Conservation (phyloP, 805 yeast genomes). For the Debaryomyces maramus region DNA sequence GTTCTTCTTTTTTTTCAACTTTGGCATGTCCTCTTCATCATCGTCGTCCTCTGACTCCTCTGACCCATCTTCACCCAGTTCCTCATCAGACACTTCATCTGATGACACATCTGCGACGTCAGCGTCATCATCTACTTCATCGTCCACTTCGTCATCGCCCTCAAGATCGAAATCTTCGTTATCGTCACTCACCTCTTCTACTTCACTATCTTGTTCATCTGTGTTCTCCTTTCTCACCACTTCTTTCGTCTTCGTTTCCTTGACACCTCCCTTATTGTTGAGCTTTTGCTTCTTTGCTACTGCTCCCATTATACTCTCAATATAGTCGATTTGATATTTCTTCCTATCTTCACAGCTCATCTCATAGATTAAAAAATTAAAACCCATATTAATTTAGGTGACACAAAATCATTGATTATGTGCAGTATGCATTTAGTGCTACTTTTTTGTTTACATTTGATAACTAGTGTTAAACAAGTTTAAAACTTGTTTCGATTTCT, state of each 20-base stretch:
- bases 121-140: slow-evolving; percentile 24
- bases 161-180: slow-evolving; percentile 16
- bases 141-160: slow-evolving; percentile 16
- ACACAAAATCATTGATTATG: background rate
- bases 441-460: background rate
- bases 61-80: slow-evolving; percentile 12
- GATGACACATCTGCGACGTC: slow-evolving; percentile 23
- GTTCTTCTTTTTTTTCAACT: slow-evolving; percentile 56
- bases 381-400: background rate
- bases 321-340: too few species aligned
- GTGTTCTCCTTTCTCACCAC: slow-evolving; percentile 9
- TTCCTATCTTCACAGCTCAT: background rate
- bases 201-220: slow-evolving; percentile 25
- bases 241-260: slow-evolving; percentile 1
- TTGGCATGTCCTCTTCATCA: slow-evolving; percentile 42
- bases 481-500: background rate
- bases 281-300: slow-evolving; percentile 24
- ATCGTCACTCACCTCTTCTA: slow-evolving; percentile 18
- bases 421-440: too few species aligned
- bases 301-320: slow-evolving; percentile 15
- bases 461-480: background rate
- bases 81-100: slow-evolving; percentile 13
- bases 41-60: slow-evolving; percentile 14
- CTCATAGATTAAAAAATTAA: background rate
- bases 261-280: slow-evolving; percentile 9